Percentiles rank a stretch among this genome's conserved stretches.
These are phyloP conservation scores for Candida boleticola DNA, from an alignment of 805 yeast species.

Conservation along the genomic window DNA sequence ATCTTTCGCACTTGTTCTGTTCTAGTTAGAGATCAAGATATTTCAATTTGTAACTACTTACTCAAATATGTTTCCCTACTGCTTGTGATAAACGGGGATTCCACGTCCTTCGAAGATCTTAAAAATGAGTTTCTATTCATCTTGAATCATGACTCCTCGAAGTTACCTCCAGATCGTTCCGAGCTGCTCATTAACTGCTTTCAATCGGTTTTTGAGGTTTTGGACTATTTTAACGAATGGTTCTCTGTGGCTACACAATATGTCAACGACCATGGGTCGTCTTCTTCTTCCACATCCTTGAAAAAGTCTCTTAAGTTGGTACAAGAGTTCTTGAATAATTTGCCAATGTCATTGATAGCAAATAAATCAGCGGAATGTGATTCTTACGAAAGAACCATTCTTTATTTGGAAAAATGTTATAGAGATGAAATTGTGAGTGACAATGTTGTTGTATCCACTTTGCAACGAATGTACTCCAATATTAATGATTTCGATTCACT, in stretches of 20 bases:
- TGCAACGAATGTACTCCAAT: conserved; percentile 82
- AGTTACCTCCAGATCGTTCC: conserved; percentile 47
- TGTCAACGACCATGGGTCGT: conserved; percentile 20
- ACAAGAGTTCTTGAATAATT: conserved; percentile 45
- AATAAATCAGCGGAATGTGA: conserved; percentile 77
- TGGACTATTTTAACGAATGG: conserved; percentile 88
- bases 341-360: conserved; percentile 74
- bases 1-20: conserved; percentile 64
- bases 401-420: conserved; percentile 78
- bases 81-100: conserved; percentile 50
- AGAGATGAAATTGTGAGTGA: conserved; percentile 37
- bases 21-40: conserved; percentile 66
- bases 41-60: conserved; percentile 64
- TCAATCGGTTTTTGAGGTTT: conserved; percentile 69
- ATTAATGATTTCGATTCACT: conserved; percentile 88
- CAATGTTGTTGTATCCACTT: conserved; percentile 41
- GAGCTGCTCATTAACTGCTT: conserved; percentile 66
- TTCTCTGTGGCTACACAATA: conserved; percentile 36
- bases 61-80: conserved; percentile 75
- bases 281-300: conserved; percentile 17
- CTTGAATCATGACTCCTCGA: conserved; percentile 46
- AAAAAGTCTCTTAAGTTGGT: conserved; percentile 34
- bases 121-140: conserved; percentile 59
- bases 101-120: conserved; percentile 42
- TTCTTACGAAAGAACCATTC: conserved; percentile 82